Evolutionary conservation across 1,139 yeast species (phyloP).

Genomic region (Sugiyamaella pinicola): DNA sequence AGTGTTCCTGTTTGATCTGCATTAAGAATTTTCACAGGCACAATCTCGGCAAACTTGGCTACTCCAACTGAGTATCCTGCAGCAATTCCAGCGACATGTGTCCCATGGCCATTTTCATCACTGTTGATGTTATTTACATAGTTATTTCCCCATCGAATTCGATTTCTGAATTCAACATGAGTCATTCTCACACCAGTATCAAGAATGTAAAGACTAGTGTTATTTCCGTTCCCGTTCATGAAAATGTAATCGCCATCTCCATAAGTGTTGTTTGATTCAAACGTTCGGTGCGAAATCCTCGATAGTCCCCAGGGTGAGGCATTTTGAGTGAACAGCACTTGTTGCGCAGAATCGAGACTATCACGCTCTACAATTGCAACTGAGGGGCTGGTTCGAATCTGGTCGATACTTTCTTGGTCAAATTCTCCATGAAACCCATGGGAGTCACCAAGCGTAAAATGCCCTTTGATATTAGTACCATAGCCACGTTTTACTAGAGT

Average conservation of each 20-base stretch:
- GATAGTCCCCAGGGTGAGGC: conserved; percentile 62
- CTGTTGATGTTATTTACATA: conserved; percentile 40
- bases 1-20: conserved; percentile 40
- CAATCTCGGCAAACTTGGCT: conserved; percentile 48
- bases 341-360: conserved; percentile 38
- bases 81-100: conserved; percentile 51
- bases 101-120: conserved; percentile 46
- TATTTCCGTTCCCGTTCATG: conserved; percentile 53
- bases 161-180: conserved; percentile 54
- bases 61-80: conserved; percentile 49
- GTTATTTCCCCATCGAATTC: conserved; percentile 47
- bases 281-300: conserved; percentile 48
- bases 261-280: conserved; percentile 20
- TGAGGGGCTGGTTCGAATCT: conserved; percentile 47
- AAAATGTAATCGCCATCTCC: conserved; percentile 44
- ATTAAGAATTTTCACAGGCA: conserved; percentile 46
- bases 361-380: conserved; percentile 55
- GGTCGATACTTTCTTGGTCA: conserved; percentile 38
- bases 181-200: conserved; percentile 51
- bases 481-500: conserved; percentile 4
- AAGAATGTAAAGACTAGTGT: conserved; percentile 57
- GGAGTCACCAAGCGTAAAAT: conserved; percentile 53
- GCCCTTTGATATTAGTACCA: conserved; percentile 48
- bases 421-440: conserved; percentile 38
- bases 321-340: conserved; percentile 39